Conservation (phyloP, 176 grass and related monocot species). For the Stipa capillata region DNA sequence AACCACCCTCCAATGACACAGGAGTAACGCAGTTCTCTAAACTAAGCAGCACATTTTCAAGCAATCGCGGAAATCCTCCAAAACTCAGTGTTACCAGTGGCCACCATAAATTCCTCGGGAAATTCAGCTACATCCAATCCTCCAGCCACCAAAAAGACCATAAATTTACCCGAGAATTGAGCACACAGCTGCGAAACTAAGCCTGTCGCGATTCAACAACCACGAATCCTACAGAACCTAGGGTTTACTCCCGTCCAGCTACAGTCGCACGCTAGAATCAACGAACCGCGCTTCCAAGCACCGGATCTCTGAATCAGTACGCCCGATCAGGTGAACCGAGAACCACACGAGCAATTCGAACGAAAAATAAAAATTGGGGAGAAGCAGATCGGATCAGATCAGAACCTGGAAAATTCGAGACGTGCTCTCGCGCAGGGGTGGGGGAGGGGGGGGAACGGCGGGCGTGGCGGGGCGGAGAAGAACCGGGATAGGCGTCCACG, state of each 20-base stretch:
- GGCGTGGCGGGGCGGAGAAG: background rate
- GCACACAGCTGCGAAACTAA: background rate
- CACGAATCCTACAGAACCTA: background rate
- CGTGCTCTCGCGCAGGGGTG: background rate
- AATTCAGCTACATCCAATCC: background rate
- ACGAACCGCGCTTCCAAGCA: no score
- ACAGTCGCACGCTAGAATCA: background rate
- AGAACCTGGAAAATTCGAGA: background rate
- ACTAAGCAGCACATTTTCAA: background rate
- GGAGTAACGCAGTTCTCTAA: background rate
- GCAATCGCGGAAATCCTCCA: background rate
- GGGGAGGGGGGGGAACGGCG: no score
- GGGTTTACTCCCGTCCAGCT: background rate
- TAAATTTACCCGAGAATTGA: background rate
- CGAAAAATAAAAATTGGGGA: background rate
- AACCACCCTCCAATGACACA: background rate
- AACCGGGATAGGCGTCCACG: background rate
- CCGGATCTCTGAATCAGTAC: background rate
- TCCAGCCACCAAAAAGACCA: background rate
- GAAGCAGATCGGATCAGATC: background rate
- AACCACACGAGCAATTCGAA: background rate
- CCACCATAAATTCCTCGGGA: background rate
- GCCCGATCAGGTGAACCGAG: background rate
- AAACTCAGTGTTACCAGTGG: background rate
- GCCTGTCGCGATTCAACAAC: background rate